Base-by-base conservation (phyloP, 495 filamentous ascomycete genomes). In the Hyphodiscus hymeniophilus region DNA sequence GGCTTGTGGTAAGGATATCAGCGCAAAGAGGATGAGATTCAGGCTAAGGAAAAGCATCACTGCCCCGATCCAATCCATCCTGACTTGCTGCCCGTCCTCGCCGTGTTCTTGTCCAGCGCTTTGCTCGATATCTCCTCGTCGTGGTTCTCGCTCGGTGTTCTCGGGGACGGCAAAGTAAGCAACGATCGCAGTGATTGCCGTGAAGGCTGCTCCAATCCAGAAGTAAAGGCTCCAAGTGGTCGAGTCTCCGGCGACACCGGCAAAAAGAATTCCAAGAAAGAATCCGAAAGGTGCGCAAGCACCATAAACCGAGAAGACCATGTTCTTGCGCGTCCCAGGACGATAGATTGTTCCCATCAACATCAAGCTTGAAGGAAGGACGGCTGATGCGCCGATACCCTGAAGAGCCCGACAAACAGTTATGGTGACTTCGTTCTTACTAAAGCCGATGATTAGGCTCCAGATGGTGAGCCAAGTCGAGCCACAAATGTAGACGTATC, bases 241-340 rank as follows among this genome's bases (percentile, higher is more conserved):
- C 38, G 71, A 81, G 48, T 86, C 67, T 3, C 75, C 80, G 4
- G 73, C 68, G 2, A 87, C 22, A 0, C 87, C 87, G 3, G 85
- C 84, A 41, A 88, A 73, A 56, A 90, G 84, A 38, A 91, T 85
- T 1, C 88, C 87, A 2, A 11, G 3, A 13, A 40, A 43, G 47
- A 92, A 92, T 0, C 88, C 88, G 2, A 91, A 54, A 0, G 81
- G 80, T 0, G 87, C 85, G 47, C 78, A 80, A 0, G 82, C 83
- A 1, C 87, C 85, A 59, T 89, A 92, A 0, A 91, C 60, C 32
- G 77, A 76, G 58, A 91, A 92, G 0, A 89, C 78, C 15, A 90
- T 49, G 56, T 92, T 94, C 65, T 92, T 92, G 5, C 88, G 68
- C 4, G 85, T 84, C 0, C 87, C 88, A 0, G 88, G 88, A 4